Conservation (phyloP, 73 alveolate species). For the Effrenium voratum region DNA sequence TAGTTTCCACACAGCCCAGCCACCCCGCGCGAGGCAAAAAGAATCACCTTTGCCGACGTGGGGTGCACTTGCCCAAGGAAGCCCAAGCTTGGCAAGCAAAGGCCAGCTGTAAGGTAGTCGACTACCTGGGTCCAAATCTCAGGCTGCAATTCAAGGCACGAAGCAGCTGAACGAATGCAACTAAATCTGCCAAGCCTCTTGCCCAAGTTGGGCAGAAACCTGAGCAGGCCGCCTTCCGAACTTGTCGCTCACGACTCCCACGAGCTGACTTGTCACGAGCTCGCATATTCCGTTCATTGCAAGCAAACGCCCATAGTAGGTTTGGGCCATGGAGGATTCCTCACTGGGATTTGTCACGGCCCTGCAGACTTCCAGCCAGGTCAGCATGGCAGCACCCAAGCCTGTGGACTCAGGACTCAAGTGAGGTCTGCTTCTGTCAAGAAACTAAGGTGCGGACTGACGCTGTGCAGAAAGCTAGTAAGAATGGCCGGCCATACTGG, state of each 20-base stretch:
- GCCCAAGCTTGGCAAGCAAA: constrained; percentile 55
- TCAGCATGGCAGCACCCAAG: constrained; percentile 71
- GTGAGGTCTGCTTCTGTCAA: constrained; percentile 17
- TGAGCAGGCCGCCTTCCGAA: constrained; percentile 45
- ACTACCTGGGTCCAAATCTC: constrained; percentile 6
- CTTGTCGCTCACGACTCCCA: constrained; percentile 79
- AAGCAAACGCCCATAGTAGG: constrained; percentile 77
- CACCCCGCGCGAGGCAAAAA: constrained; percentile 49
- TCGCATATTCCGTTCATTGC: constrained; percentile 77
- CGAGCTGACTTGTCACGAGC: constrained; percentile 68
- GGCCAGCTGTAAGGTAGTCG: constrained; percentile 50
- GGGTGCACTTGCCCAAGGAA: constrained; percentile 1
- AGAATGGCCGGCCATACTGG: constrained; percentile 78
- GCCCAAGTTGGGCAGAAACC: constrained; percentile 58
- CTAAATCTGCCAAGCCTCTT: neutral
- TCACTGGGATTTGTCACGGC: neutral
- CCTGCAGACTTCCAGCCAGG: constrained; percentile 52
- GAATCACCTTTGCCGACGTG: neutral
- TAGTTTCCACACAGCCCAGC: constrained; percentile 84
- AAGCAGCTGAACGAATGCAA: neutral
- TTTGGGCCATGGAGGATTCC: constrained; percentile 20
- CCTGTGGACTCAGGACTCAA: neutral
- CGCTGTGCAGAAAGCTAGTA: constrained; percentile 40
- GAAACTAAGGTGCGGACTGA: constrained; percentile 12
- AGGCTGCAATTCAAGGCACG: too few species aligned